Conservation (phyloP, 2,329 filamentous ascomycete genomes). For the Microdochium bolleyi region DNA sequence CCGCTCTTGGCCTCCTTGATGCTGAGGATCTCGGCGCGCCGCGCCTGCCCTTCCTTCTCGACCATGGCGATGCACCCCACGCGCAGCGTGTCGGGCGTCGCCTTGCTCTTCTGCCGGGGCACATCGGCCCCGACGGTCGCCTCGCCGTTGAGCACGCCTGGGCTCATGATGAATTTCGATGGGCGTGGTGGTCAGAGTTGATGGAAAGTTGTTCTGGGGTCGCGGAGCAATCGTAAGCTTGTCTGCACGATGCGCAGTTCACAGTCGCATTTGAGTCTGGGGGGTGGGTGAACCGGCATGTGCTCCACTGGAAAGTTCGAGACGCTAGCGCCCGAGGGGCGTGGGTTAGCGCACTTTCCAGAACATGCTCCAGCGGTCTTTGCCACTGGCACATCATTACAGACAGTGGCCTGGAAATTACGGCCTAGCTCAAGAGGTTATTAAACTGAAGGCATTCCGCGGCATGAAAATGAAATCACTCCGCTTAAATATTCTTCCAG, state of each 20-base stretch:
- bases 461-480: no score
- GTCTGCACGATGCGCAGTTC: background rate
- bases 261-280: conserved; percentile 2
- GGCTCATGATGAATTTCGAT: conserved; percentile 43
- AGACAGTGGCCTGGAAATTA: no score
- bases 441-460: no score
- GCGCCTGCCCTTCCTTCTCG: conserved; percentile 67
- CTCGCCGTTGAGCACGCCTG: conserved; percentile 40
- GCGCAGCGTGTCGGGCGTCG: conserved; percentile 72
- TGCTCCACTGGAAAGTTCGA: no score
- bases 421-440: no score
- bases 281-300: background rate
- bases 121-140: conserved; percentile 47
- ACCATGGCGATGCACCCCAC: conserved; percentile 55
- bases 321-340: no score
- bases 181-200: conserved; percentile 8
- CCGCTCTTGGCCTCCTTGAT: conserved; percentile 85
- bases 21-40: conserved; percentile 93
- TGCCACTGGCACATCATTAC: no score
- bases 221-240: background rate
- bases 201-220: conserved; percentile 20
- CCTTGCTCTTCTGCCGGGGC: conserved; percentile 65
- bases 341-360: no score
- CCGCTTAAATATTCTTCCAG: no score
- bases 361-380: no score